phyloP scores from a whole-genome alignment of 2,329 filamentous ascomycete species.

The Phialophora tarda region DNA sequence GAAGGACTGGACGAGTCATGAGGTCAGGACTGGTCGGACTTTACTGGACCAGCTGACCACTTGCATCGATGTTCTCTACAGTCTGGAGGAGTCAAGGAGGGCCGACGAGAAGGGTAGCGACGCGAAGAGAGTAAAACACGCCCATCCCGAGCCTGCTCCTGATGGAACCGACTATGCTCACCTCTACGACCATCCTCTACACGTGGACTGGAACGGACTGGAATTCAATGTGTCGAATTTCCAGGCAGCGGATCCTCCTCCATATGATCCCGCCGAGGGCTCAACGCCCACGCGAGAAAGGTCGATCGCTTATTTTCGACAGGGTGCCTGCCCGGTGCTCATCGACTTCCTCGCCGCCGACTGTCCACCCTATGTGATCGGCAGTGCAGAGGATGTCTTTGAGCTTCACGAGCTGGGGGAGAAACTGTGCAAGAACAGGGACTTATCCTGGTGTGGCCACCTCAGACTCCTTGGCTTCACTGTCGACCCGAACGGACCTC shows the following conservation, averaged over 20 bases:
- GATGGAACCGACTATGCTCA: constrained; percentile 30
- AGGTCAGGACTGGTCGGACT: constrained; percentile 38
- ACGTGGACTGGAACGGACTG: constrained; percentile 37
- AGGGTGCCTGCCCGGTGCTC: constrained; percentile 33
- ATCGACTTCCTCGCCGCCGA: constrained; percentile 37
- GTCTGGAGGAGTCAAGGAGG: constrained; percentile 63
- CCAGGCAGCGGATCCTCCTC: constrained; percentile 37
- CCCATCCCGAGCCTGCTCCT: constrained; percentile 21
- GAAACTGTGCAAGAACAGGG: constrained; percentile 31
- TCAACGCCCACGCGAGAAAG: constrained; percentile 28
- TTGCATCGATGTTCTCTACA: constrained; percentile 69
- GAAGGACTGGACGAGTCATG: constrained; percentile 39
- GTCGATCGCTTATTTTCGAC: constrained; percentile 35
- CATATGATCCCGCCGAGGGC: constrained; percentile 37
- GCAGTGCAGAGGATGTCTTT: constrained; percentile 37
- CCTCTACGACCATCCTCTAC: constrained; percentile 37
- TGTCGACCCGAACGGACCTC: constrained; percentile 34
- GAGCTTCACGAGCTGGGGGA: constrained; percentile 37
- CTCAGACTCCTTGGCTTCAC: constrained; percentile 51
- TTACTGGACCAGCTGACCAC: constrained; percentile 65
- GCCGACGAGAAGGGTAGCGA: constrained; percentile 34
- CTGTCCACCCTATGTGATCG: constrained; percentile 32
- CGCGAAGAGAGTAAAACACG: constrained; percentile 31
- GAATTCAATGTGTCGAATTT: constrained; percentile 32
- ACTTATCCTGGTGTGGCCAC: constrained; percentile 39